A percentile compares a stretch with the other conserved stretches of the same genome.
Conservation (phyloP, 108 stramenopile genomes). For the Cyclotella cryptica region DNA sequence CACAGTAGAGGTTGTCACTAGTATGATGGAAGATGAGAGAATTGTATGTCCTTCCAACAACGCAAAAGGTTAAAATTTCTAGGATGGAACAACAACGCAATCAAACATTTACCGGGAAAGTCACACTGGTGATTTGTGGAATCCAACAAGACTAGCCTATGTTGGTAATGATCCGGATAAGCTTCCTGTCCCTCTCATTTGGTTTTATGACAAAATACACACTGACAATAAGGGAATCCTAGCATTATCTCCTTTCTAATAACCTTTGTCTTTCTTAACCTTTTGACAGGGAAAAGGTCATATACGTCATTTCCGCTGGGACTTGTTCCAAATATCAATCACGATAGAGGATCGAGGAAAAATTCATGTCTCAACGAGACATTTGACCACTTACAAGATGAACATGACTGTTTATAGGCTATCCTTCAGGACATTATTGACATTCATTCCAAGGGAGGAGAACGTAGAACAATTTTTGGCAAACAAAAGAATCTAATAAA, state of each 20-base stretch:
- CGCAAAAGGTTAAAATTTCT: neutral
- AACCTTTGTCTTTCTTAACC: neutral
- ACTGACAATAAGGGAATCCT: neutral
- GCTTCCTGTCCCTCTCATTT: neutral
- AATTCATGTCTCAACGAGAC: neutral
- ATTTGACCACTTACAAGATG: neutral
- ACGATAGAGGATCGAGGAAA: neutral
- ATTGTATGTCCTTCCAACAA: neutral
- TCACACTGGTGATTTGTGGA: neutral
- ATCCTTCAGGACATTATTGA: neutral
- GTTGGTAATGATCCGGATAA: neutral
- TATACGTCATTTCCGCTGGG: neutral
- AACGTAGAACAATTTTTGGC: neutral
- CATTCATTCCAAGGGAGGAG: neutral
- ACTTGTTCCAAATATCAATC: constrained; percentile 7
- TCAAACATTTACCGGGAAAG: constrained; percentile 3
- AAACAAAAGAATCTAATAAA: neutral
- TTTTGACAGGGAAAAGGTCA: neutral
- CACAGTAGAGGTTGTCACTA: neutral
- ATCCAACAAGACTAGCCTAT: neutral
- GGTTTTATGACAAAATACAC: constrained; percentile 11
- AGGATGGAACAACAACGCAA: neutral
- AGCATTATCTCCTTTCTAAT: neutral
- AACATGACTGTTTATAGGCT: constrained; percentile 4
- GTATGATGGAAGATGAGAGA: neutral